Conservation (phyloP, 345 rosid species). For the Erucastrum elatum region DNA sequence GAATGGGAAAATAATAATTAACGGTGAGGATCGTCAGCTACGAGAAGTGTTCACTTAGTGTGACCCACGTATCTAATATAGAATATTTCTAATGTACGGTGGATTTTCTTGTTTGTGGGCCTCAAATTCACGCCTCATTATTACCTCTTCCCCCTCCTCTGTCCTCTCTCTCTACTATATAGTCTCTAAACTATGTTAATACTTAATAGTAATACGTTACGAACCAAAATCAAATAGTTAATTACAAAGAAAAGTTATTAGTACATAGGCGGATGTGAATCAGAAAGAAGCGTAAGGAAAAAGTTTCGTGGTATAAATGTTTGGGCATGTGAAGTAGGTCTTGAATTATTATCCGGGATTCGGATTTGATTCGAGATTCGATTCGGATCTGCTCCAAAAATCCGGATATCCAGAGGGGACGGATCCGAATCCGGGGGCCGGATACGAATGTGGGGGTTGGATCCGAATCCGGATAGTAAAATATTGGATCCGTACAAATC, state of each 20-base stretch:
- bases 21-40: conserved; percentile 46
- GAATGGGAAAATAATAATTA: neutral
- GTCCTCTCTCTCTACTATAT: neutral
- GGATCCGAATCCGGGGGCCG: no score
- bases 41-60: conserved; percentile 6
- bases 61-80: conserved; percentile 29
- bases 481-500: no score
- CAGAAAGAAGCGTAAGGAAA: conserved; percentile 7
- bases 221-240: neutral
- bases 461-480: no score
- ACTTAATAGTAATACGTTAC: conserved; percentile 11
- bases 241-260: neutral
- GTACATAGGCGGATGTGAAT: neutral
- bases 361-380: no score
- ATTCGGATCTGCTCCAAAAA: no score
- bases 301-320: conserved; percentile 5
- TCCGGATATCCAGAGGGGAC: no score
- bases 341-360: no score
- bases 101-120: conserved; percentile 16
- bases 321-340: conserved; percentile 22
- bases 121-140: conserved; percentile 38
- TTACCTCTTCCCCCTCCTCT: conserved; percentile 2
- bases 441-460: no score
- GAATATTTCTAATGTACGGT: conserved; percentile 48
- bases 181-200: no score